Evolutionary conservation across 352 stramenopile species (phyloP).

Genomic region (Globisporangium spinosum): DNA sequence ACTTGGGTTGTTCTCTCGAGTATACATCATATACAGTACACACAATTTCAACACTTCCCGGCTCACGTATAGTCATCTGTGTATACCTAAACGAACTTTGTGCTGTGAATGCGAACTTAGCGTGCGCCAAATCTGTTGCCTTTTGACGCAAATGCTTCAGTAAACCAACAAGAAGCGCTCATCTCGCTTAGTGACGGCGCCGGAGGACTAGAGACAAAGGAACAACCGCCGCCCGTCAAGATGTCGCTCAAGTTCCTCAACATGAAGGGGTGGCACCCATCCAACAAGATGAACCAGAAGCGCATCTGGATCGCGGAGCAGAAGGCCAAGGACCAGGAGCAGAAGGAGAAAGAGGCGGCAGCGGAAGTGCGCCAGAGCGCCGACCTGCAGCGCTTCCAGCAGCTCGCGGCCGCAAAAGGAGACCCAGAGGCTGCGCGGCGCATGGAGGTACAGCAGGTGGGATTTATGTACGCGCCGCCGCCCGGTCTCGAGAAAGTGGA

Average conservation of each 20-base stretch:
- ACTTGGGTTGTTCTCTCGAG: background rate
- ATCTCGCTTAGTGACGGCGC: background rate
- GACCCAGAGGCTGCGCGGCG: slow-evolving; percentile 41
- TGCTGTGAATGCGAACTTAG: no score
- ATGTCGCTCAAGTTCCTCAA: slow-evolving; percentile 85
- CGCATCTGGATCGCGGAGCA: slow-evolving; percentile 83
- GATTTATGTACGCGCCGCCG: slow-evolving; percentile 73
- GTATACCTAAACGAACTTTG: no score
- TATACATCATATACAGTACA: background rate
- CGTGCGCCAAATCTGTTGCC: no score
- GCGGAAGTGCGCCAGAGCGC: slow-evolving; percentile 61
- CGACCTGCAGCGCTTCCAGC: slow-evolving; percentile 50
- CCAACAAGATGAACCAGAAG: slow-evolving; percentile 82
- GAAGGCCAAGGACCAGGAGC: slow-evolving; percentile 41
- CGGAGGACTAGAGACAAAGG: background rate
- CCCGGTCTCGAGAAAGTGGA: slow-evolving; percentile 57
- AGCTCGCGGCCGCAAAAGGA: slow-evolving; percentile 51
- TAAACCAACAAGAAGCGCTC: background rate
- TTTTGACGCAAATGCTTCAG: no score
- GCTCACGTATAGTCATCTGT: no score
- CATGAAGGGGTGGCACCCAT: slow-evolving; percentile 77
- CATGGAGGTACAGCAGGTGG: slow-evolving; percentile 53
- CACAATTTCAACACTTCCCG: no score
- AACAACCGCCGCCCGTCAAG: background rate
- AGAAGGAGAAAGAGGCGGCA: slow-evolving; percentile 57